Percentiles rank a stretch among this genome's conserved stretches.
phyloP scores from a whole-genome alignment of 2,329 filamentous ascomycete genomes.

The Phialophora macrospora region DNA sequence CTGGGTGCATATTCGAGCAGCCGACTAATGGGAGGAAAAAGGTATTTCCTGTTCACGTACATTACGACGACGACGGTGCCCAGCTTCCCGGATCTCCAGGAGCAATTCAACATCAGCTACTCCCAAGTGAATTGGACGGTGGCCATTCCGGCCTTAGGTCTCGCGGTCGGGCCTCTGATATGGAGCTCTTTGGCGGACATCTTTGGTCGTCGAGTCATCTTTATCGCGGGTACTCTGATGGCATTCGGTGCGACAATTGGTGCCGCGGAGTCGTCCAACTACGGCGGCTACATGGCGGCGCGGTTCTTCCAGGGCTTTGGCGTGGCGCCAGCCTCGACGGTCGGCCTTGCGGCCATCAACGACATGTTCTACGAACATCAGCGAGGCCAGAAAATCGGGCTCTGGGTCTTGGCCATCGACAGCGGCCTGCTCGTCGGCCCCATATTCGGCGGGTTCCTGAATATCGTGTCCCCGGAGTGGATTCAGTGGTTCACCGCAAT shows the following conservation, averaged over 20 bases:
- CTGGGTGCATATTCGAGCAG: conserved; percentile 4
- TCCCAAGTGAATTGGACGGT: conserved; percentile 61
- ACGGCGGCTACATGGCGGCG: conserved; percentile 61
- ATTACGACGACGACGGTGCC: conserved; percentile 63
- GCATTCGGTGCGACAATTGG: conserved; percentile 52
- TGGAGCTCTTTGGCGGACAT: conserved; percentile 59
- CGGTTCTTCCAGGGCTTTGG: conserved; percentile 64
- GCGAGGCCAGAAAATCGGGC: conserved; percentile 59
- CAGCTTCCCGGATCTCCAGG: conserved; percentile 57
- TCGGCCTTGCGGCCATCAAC: conserved; percentile 60
- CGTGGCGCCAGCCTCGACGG: conserved; percentile 59
- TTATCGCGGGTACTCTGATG: conserved; percentile 53
- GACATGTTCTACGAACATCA: conserved; percentile 64
- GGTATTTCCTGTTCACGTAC: conserved; percentile 64
- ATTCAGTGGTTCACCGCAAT: conserved; percentile 62
- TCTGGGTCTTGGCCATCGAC: conserved; percentile 64
- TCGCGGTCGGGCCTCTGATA: conserved; percentile 58
- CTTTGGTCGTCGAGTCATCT: conserved; percentile 58
- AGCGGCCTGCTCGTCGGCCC: conserved; percentile 57
- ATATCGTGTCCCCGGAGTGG: conserved; percentile 56
- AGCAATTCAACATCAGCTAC: conserved; percentile 52
- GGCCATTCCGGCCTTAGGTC: conserved; percentile 57
- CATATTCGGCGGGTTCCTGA: conserved; percentile 59
- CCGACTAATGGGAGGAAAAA: conserved; percentile 32
- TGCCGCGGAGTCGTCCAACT: conserved; percentile 49